Percentiles rank a stretch among this genome's conserved stretches.
These are phyloP conservation scores for Erysiphe pulchra DNA, from an alignment of 2,329 filamentous ascomycete species.

Conservation along the genomic window DNA sequence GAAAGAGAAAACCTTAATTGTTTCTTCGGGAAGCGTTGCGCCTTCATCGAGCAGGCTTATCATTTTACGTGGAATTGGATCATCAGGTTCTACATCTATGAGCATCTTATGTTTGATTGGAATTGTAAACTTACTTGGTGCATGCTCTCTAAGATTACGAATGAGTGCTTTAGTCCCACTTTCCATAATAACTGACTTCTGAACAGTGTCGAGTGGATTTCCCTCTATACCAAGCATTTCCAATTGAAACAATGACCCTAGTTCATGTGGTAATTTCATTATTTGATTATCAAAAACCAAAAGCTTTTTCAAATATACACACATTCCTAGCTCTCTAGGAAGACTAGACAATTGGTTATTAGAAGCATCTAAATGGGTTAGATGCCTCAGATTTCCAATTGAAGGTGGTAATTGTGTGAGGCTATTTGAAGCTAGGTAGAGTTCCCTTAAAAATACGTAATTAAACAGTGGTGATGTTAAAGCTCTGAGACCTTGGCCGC, in stretches of 20 bases:
- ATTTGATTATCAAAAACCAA: slow-evolving; percentile 81
- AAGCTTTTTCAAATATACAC: slow-evolving; percentile 68
- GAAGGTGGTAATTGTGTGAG: slow-evolving; percentile 52
- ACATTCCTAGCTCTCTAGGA: slow-evolving; percentile 86
- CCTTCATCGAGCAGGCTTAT: slow-evolving; percentile 46
- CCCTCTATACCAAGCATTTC: slow-evolving; percentile 82
- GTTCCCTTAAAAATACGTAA: slow-evolving; percentile 71
- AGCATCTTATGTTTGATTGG: background rate
- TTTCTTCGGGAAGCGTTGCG: slow-evolving; percentile 28
- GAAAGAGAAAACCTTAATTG: slow-evolving; percentile 71
- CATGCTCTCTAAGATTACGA: slow-evolving; percentile 56
- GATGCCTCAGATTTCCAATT: slow-evolving; percentile 58
- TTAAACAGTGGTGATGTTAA: slow-evolving; percentile 57
- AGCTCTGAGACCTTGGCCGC: slow-evolving; percentile 78
- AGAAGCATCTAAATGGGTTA: slow-evolving; percentile 68
- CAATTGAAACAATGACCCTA: slow-evolving; percentile 70
- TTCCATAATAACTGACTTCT: slow-evolving; percentile 65
- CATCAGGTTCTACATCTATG: slow-evolving; percentile 35
- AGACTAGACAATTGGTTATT: slow-evolving; percentile 63
- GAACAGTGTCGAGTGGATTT: slow-evolving; percentile 52
- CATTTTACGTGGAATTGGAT: slow-evolving; percentile 51
- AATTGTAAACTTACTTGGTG: slow-evolving; percentile 40
- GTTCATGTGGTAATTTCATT: slow-evolving; percentile 53
- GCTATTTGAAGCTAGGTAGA: slow-evolving; percentile 87
- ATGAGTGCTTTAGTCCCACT: slow-evolving; percentile 71